A percentile compares a stretch with the other conserved stretches of the same genome.
Evolutionary conservation across 495 filamentous ascomycete genomes (phyloP).

Genomic region (Aspergillus baeticus): DNA sequence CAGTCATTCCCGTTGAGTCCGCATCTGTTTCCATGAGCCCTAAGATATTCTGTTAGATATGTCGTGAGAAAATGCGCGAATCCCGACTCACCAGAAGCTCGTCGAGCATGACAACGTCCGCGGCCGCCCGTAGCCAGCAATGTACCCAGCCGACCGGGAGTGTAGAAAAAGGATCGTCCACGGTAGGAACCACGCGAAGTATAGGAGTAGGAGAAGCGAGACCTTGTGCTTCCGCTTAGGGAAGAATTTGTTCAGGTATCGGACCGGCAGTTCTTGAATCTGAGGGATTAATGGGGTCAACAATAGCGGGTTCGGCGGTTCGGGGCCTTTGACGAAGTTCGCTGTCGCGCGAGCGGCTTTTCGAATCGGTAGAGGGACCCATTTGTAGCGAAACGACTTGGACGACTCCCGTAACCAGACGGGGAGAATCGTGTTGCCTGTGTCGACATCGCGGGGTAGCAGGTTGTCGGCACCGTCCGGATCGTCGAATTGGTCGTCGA

Average conservation of each 20-base stretch:
- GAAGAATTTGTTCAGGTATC: slow-evolving; percentile 58
- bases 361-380: slow-evolving; percentile 50
- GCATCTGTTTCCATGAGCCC: slow-evolving; percentile 69
- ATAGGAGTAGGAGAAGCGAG: slow-evolving; percentile 57
- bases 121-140: slow-evolving; percentile 67
- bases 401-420: slow-evolving; percentile 55
- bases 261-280: slow-evolving; percentile 67
- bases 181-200: slow-evolving; percentile 68
- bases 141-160: slow-evolving; percentile 60
- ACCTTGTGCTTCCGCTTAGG: slow-evolving; percentile 64
- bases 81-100: slow-evolving; percentile 51
- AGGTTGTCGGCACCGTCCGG: slow-evolving; percentile 41
- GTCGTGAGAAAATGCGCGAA: background rate
- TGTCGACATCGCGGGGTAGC: slow-evolving; percentile 37
- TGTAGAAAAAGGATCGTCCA: slow-evolving; percentile 67
- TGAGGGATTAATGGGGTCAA: slow-evolving; percentile 69
- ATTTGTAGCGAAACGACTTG: slow-evolving; percentile 51
- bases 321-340: slow-evolving; percentile 71
- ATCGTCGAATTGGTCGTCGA: slow-evolving; percentile 39
- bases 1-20: slow-evolving; percentile 78
- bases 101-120: slow-evolving; percentile 66
- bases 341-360: slow-evolving; percentile 47
- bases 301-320: slow-evolving; percentile 58
- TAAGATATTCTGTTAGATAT: slow-evolving; percentile 26
- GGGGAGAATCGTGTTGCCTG: slow-evolving; percentile 36